Base-by-base conservation (phyloP, 2,329 filamentous ascomycete species). In the Zopfia rhizophila region DNA sequence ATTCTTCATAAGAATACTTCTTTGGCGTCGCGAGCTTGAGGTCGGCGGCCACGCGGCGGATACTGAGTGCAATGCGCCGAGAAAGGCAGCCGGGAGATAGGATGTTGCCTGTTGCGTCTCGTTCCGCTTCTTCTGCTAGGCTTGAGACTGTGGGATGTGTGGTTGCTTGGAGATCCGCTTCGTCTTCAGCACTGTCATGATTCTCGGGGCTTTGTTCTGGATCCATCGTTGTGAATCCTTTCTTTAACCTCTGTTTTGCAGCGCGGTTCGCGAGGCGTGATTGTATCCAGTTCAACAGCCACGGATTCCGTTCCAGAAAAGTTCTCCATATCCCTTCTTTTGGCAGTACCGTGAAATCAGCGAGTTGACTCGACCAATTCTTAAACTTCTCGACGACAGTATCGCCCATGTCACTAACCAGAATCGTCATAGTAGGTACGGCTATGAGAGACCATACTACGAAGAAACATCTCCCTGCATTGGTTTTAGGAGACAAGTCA, bases 391-490 rank as follows among this genome's bases (percentile, higher is more conserved):
- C 73, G 10, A 96, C 86, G 14, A 96, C 82, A 0, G 92, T 97
- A 61, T 95, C 88, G 17, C 89, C 89, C 48, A 94, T 52, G 41
- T 72, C 62, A 0, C 57, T 63, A 7, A 72, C 61, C 10, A 97
- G 80, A 13, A 96, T 86, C 0, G 92, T 96, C 82, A 92, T 92
- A 2, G 89, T 92, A 0, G 92, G 92, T 3, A 96, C 79, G 0
- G 91, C 91, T 18, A 96, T 80, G 1, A 97, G 70, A 11, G 87
- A 90, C 92, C 92, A 97, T 44, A 96, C 86, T n/a, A 97, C 89
- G 61, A 96, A 97, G 68, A 96, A 96, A 0, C 89, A 84, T 42
- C 89, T 86, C 1, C 89, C 90, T 0, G 86, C 81, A 53, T 91
- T 92, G 2, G 87, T 89, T n/a, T 85, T 77, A 0, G 91, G 91